These are phyloP conservation scores for Grosmannia serpens DNA, from an alignment of 2,329 filamentous ascomycete genomes.

Conservation along the genomic window DNA sequence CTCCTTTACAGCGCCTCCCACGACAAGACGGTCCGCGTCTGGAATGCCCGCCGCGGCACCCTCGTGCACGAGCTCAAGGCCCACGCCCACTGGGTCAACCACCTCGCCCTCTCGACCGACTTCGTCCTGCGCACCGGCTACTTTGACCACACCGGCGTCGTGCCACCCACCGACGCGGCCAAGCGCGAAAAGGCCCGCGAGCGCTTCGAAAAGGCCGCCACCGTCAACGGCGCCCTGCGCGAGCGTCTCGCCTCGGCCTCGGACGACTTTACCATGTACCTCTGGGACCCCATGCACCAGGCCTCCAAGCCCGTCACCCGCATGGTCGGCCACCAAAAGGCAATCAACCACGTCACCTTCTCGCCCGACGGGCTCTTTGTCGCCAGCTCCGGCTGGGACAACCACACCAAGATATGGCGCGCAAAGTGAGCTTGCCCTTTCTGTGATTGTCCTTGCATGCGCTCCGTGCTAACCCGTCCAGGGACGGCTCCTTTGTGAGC, in stretches of 20 bases:
- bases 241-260: constrained; percentile 75
- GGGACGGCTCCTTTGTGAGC: constrained; percentile 66
- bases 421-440: constrained; percentile 44
- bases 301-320: constrained; percentile 78
- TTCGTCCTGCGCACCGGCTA: constrained; percentile 78
- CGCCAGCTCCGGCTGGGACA: constrained; percentile 85
- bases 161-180: constrained; percentile 57
- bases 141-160: constrained; percentile 64
- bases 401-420: constrained; percentile 88
- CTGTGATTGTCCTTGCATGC: background rate
- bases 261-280: constrained; percentile 92
- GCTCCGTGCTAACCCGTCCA: constrained; percentile 17
- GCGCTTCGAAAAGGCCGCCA: constrained; percentile 77
- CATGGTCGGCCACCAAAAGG: constrained; percentile 89
- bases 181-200: constrained; percentile 65
- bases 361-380: constrained; percentile 82
- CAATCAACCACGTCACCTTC: constrained; percentile 91
- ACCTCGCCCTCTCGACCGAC: constrained; percentile 86
- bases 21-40: constrained; percentile 86
- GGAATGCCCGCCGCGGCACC: constrained; percentile 70
- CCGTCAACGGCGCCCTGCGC: constrained; percentile 60
- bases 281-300: constrained; percentile 71
- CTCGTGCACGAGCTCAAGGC: constrained; percentile 59
- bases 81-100: constrained; percentile 93
- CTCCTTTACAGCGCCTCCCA: constrained; percentile 75